phyloP scores from a whole-genome alignment of 805 yeast genomes.

The Torulaspora quercuum region DNA sequence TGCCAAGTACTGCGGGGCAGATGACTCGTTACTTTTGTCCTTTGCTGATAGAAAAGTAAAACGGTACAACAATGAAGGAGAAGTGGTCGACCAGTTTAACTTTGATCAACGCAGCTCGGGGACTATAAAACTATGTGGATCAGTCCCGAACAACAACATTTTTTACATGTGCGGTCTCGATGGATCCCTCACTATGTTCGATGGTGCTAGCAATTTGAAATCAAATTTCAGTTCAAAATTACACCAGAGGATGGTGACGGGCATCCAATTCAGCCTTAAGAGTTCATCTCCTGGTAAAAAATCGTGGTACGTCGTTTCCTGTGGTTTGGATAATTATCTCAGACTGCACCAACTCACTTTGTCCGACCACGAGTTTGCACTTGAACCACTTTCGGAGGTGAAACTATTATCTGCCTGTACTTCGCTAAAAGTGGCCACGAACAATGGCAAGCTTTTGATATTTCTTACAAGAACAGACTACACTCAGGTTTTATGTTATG shows the following conservation, averaged over 20 bases:
- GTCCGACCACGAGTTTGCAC: background rate
- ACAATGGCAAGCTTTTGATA: constrained; percentile 38
- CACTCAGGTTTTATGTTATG: constrained; percentile 51
- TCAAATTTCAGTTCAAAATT: constrained; percentile 23
- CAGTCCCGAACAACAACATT: constrained; percentile 7
- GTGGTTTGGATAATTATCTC: constrained; percentile 57
- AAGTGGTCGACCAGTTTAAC: background rate
- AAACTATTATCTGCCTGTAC: constrained; percentile 52
- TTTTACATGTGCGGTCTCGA: constrained; percentile 27
- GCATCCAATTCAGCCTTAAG: constrained; percentile 29
- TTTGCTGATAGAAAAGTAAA: constrained; percentile 16
- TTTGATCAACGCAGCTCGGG: constrained; percentile 6
- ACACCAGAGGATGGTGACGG: constrained; percentile 41
- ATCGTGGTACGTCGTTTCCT: constrained; percentile 44
- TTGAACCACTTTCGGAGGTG: constrained; percentile 23
- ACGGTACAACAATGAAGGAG: constrained; percentile 5
- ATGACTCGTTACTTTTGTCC: constrained; percentile 15
- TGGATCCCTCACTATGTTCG: constrained; percentile 23
- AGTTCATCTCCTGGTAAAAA: constrained; percentile 2
- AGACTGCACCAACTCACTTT: constrained; percentile 30
- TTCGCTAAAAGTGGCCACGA: constrained; percentile 42
- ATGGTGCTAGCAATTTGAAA: constrained; percentile 2
- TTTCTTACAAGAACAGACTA: constrained; percentile 59
- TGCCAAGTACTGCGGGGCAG: constrained; percentile 3
- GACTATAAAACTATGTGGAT: constrained; percentile 26